These are phyloP conservation scores for Fagopyrum esculentum DNA, from an alignment of 148 eudicot species.

Conservation along the genomic window DNA sequence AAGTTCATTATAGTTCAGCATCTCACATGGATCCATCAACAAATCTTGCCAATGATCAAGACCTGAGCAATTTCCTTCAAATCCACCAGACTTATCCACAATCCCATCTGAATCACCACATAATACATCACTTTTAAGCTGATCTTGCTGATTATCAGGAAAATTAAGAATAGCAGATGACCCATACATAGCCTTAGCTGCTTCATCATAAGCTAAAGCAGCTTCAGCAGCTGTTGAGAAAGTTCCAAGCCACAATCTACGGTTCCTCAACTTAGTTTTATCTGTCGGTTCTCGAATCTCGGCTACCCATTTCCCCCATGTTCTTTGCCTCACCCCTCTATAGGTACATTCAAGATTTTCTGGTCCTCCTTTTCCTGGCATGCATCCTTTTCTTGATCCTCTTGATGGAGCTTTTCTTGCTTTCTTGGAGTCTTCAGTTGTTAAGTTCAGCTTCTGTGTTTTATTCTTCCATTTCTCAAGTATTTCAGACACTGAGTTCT, in stretches of 20 bases:
- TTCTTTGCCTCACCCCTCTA: conserved; percentile 44
- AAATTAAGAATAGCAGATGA: conserved; percentile 36
- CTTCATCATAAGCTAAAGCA: conserved; percentile 43
- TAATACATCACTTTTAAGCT: background rate
- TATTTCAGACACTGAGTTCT: conserved; percentile 25
- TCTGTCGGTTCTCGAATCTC: conserved; percentile 40
- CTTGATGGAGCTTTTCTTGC: conserved; percentile 26
- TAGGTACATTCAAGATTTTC: conserved; percentile 31
- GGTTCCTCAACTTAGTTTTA: conserved; percentile 19
- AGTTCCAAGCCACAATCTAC: conserved; percentile 43
- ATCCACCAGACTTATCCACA: background rate
- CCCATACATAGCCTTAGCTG: conserved; percentile 46
- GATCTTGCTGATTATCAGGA: conserved; percentile 11
- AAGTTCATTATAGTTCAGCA: background rate
- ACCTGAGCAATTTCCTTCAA: conserved; percentile 5
- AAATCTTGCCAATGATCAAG: conserved; percentile 26
- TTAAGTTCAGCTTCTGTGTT: conserved; percentile 10
- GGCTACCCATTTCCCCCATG: conserved; percentile 57
- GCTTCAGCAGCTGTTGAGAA: conserved; percentile 38
- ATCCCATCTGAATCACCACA: background rate
- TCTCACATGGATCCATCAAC: conserved; percentile 22
- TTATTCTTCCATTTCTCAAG: conserved; percentile 33
- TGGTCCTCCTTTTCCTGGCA: conserved; percentile 52
- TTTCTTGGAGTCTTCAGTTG: conserved; percentile 8
- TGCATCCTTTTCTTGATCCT: conserved; percentile 47